Conservation (phyloP, 257 asterid species). For the Handroanthus guayacan region DNA sequence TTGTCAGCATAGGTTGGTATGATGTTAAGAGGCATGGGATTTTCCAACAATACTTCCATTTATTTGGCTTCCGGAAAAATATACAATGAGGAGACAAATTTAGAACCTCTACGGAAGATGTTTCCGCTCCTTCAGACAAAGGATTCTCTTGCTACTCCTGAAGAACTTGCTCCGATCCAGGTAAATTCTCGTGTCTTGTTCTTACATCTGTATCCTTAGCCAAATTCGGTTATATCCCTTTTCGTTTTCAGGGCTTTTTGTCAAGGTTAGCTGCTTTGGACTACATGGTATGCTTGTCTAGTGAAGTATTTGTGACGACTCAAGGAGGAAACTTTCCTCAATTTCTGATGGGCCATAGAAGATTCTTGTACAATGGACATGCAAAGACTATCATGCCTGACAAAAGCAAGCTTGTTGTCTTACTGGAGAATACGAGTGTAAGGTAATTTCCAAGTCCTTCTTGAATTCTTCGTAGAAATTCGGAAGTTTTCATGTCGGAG, state of each 20-base stretch:
- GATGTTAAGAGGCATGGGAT: slow-evolving; percentile 98
- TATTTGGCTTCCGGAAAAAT: slow-evolving; percentile 88
- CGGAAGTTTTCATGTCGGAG: background rate
- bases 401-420: slow-evolving; percentile 71
- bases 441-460: slow-evolving; percentile 49
- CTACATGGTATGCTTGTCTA: slow-evolving; percentile 77
- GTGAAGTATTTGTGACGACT: slow-evolving; percentile 93
- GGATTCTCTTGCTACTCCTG: slow-evolving; percentile 71
- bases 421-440: slow-evolving; percentile 67
- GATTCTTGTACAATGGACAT: slow-evolving; percentile 81
- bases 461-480: background rate
- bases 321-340: slow-evolving; percentile 98
- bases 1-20: slow-evolving; percentile 96
- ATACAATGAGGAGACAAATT: slow-evolving; percentile 62
- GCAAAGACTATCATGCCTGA: slow-evolving; percentile 88
- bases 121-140: slow-evolving; percentile 82
- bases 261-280: slow-evolving; percentile 91
- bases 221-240: background rate
- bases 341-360: slow-evolving; percentile 88
- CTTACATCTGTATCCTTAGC: background rate
- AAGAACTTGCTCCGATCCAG: slow-evolving; percentile 75
- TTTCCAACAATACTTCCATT: slow-evolving; percentile 69
- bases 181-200: slow-evolving; percentile 36
- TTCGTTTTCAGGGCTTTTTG: slow-evolving; percentile 61
- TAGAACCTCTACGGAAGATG: slow-evolving; percentile 77